A percentile compares a stretch with the other conserved stretches of the same genome.
phyloP scores from a whole-genome alignment of 495 filamentous ascomycete species.

The Talaromyces trachyspermus region DNA sequence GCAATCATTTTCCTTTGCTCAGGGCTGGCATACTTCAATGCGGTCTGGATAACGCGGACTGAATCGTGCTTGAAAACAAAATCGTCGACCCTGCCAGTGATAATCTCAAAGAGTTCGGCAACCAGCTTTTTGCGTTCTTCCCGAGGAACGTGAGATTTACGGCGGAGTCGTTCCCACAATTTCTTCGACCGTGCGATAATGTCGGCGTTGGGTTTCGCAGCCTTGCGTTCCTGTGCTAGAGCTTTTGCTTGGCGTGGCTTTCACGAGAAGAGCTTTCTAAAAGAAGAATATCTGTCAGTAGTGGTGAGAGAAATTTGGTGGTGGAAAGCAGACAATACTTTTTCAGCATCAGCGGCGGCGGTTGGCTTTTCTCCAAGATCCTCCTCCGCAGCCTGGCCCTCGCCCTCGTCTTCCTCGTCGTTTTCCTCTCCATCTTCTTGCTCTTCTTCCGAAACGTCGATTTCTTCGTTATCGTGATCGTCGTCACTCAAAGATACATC shows the following conservation, averaged over 20 bases:
- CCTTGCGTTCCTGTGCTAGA: slow-evolving; percentile 79
- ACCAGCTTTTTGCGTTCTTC: slow-evolving; percentile 83
- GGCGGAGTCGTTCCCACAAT: slow-evolving; percentile 88
- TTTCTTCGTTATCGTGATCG: slow-evolving; percentile 24
- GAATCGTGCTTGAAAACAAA: slow-evolving; percentile 98
- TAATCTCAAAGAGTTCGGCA: slow-evolving; percentile 79
- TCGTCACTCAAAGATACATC: slow-evolving; percentile 24
- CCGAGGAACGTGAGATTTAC: slow-evolving; percentile 81
- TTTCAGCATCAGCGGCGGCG: not conserved
- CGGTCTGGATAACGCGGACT: slow-evolving; percentile 89
- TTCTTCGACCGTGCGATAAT: slow-evolving; percentile 85
- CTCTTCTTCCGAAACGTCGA: no score
- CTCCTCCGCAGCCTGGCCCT: no score
- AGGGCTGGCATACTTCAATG: slow-evolving; percentile 85
- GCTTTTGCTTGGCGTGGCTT: slow-evolving; percentile 85
- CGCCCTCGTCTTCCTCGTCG: slow-evolving; percentile 22
- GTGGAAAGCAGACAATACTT: not conserved
- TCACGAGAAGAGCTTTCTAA: slow-evolving; percentile 55
- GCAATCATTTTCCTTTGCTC: slow-evolving; percentile 82
- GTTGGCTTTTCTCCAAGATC: slow-evolving; percentile 9
- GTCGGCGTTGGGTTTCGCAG: slow-evolving; percentile 85
- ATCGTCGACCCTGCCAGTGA: slow-evolving; percentile 83
- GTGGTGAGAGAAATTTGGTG: slow-evolving; percentile 11
- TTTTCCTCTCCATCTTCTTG: slow-evolving; percentile 23
- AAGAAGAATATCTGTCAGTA: slow-evolving; percentile 16